Conservation (phyloP, 495 filamentous ascomycete species). For the Penicillium argentinense region DNA sequence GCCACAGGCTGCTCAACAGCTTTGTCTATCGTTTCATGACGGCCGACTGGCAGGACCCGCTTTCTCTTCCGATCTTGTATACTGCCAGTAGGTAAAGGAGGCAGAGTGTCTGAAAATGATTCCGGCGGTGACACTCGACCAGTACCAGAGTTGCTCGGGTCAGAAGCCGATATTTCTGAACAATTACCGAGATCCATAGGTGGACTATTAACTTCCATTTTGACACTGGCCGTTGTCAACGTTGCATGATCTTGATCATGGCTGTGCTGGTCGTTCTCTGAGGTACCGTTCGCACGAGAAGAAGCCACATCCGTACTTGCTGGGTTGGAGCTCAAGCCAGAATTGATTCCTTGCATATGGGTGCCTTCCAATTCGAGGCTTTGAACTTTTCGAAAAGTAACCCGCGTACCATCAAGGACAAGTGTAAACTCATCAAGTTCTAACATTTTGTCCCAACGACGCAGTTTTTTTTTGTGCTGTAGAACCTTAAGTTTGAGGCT, state of each 20-base stretch:
- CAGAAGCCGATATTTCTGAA: slow-evolving; percentile 9
- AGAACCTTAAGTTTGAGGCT: slow-evolving; percentile 31
- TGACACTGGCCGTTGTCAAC: not conserved
- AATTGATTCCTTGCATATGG: too few species aligned
- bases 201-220: slow-evolving; percentile 5
- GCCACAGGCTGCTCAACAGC: slow-evolving; percentile 17
- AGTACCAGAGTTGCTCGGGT: slow-evolving; percentile 12
- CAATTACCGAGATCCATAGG: not conserved
- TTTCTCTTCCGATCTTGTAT: slow-evolving; percentile 26
- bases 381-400: slow-evolving; percentile 29
- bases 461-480: slow-evolving; percentile 40
- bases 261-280: too few species aligned
- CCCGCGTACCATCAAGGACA: slow-evolving; percentile 19
- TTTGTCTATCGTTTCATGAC: not conserved
- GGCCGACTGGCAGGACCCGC: slow-evolving; percentile 4
- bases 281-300: too few species aligned
- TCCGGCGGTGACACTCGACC: slow-evolving; percentile 2
- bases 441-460: slow-evolving; percentile 33
- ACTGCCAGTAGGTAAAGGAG: slow-evolving; percentile 32
- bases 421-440: slow-evolving; percentile 31
- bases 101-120: slow-evolving; percentile 35
- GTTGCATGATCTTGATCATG: not conserved
- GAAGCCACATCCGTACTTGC: too few species aligned
- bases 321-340: too few species aligned
- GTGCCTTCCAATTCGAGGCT: not conserved